Percentiles rank a stretch among this genome's conserved stretches.
phyloP scores from a whole-genome alignment of 1,284 basidiomycete species.

The Ganoderma sinense region DNA sequence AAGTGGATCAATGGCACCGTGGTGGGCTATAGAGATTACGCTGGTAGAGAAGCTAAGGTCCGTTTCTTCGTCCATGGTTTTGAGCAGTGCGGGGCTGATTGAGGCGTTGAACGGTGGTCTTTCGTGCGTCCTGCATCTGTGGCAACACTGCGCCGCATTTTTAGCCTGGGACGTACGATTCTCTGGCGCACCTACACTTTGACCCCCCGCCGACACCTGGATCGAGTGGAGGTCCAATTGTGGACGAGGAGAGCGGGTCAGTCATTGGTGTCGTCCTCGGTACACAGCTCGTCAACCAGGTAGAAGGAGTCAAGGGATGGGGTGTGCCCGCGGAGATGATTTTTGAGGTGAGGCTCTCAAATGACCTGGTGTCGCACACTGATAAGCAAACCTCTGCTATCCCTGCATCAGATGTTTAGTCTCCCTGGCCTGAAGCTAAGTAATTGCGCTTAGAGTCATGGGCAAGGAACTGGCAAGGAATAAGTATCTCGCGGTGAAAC shows the following conservation, averaged over 20 bases:
- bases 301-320: slow-evolving; percentile 70
- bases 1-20: slow-evolving; percentile 63
- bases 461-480: not conserved
- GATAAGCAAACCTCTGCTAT: not conserved
- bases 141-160: not conserved
- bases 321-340: slow-evolving; percentile 75
- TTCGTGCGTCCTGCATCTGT: not conserved
- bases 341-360: slow-evolving; percentile 57
- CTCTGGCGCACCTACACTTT: slow-evolving; percentile 66
- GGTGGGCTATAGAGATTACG: slow-evolving; percentile 65
- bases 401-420: slow-evolving; percentile 54
- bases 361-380: not conserved
- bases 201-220: slow-evolving; percentile 67
- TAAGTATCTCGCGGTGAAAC: not conserved
- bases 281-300: slow-evolving; percentile 61
- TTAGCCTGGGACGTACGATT: slow-evolving; percentile 76
- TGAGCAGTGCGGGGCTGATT: not conserved
- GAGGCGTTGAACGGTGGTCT: not conserved
- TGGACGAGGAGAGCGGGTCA: slow-evolving; percentile 68
- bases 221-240: slow-evolving; percentile 76
- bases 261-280: slow-evolving; percentile 78
- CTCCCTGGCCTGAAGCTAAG: slow-evolving; percentile 45
- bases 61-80: slow-evolving; percentile 19
- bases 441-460: slow-evolving; percentile 3
- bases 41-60: slow-evolving; percentile 64